Evolutionary conservation across 1,139 yeast species (phyloP).

Genomic region (Zygotorulaspora mrakii): DNA sequence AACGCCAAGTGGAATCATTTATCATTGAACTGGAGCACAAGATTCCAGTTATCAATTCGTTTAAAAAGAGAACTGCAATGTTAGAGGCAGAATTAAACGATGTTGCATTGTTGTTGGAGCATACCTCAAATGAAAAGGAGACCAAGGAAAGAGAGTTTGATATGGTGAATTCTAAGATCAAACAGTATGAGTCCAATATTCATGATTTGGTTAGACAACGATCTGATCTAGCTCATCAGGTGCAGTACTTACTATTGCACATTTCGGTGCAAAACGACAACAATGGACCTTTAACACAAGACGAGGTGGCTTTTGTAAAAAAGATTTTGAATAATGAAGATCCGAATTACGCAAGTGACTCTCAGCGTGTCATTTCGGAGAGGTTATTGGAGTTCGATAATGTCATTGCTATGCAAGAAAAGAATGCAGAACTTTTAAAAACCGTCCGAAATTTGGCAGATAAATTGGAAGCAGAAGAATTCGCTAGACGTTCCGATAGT

Average conservation of each 20-base stretch:
- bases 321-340: slow-evolving; percentile 35
- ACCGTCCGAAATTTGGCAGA: slow-evolving; percentile 67
- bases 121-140: slow-evolving; percentile 41
- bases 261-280: slow-evolving; percentile 53
- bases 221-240: slow-evolving; percentile 74
- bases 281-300: slow-evolving; percentile 22
- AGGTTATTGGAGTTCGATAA: slow-evolving; percentile 67
- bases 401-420: slow-evolving; percentile 64
- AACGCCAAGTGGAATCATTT: slow-evolving; percentile 65
- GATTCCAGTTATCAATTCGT: slow-evolving; percentile 74
- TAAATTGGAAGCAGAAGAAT: slow-evolving; percentile 56
- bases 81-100: slow-evolving; percentile 49
- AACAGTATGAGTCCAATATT: slow-evolving; percentile 40
- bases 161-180: slow-evolving; percentile 37
- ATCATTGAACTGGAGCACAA: slow-evolving; percentile 74
- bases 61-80: slow-evolving; percentile 49
- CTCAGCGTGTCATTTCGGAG: slow-evolving; percentile 66
- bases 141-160: slow-evolving; percentile 27
- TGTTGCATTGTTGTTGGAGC: slow-evolving; percentile 49
- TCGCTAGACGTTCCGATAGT: slow-evolving; percentile 39
- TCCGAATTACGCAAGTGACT: slow-evolving; percentile 46
- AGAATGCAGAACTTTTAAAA: slow-evolving; percentile 65
- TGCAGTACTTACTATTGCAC: slow-evolving; percentile 69
- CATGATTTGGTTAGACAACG: slow-evolving; percentile 52
- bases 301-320: slow-evolving; percentile 51